phyloP scores from a whole-genome alignment of 179 eudicot species.

The Nepenthes alata region DNA sequence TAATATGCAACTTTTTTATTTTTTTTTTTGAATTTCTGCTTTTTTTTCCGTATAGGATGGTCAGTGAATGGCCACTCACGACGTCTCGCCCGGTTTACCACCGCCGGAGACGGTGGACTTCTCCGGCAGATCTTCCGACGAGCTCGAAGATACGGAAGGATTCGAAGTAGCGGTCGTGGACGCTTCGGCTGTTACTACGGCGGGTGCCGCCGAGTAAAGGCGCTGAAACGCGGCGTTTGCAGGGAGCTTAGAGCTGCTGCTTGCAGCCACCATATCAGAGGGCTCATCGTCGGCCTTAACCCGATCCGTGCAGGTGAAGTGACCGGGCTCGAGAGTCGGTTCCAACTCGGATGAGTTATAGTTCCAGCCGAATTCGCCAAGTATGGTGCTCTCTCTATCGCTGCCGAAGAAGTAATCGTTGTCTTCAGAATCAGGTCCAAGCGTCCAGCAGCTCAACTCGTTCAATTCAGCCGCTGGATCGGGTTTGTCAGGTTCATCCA shows the following conservation, averaged over 20 bases:
- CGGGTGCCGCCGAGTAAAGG: no score
- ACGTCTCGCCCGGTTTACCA: constrained; percentile 27
- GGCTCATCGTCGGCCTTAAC: constrained; percentile 7
- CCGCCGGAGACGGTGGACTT: constrained; percentile 20
- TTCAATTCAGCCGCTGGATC: not conserved
- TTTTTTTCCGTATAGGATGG: no score
- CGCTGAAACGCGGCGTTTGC: not conserved
- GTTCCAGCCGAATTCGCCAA: constrained; percentile 8
- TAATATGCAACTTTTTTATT: no score
- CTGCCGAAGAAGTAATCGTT: not conserved
- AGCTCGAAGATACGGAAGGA: constrained; percentile 42
- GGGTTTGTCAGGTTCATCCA: constrained; percentile 3
- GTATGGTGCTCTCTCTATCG: constrained; percentile 1
- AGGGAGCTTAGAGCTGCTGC: not conserved
- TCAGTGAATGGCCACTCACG: constrained; percentile 34
- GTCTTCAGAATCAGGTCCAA: not conserved
- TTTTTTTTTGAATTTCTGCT: no score
- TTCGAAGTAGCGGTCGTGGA: constrained; percentile 10
- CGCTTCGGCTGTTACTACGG: not conserved
- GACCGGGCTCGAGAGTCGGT: not conserved
- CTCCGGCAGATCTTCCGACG: constrained; percentile 51
- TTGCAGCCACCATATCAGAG: not conserved
- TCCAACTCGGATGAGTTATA: not conserved
- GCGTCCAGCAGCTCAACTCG: not conserved
- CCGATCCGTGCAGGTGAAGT: not conserved